Evolutionary conservation across 2,329 filamentous ascomycete genomes (phyloP).

Genomic region (Truncatella angustata): DNA sequence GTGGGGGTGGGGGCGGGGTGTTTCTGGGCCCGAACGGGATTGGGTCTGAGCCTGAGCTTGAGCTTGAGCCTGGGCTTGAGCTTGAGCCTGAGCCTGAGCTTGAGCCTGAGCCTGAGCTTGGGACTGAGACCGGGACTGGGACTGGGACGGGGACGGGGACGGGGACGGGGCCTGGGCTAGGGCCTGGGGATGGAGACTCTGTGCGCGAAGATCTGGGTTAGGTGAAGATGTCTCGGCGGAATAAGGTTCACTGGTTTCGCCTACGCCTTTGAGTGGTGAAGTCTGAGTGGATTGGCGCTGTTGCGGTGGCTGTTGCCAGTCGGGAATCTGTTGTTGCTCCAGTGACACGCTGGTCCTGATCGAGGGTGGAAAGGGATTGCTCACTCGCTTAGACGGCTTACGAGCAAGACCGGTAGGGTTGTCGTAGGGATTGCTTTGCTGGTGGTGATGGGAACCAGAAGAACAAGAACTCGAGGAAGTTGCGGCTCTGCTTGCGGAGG

Average conservation of each 20-base stretch:
- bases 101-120: too few relatives aligned
- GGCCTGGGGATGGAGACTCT: constrained; percentile 36
- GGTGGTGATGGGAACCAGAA: constrained; percentile 18
- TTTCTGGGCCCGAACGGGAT: constrained; percentile 8
- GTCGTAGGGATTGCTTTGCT: constrained; percentile 40
- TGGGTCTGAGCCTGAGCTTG: constrained; percentile 33
- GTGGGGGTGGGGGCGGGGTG: constrained; percentile 15
- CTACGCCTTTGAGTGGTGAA: constrained; percentile 45
- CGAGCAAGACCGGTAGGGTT: constrained; percentile 48
- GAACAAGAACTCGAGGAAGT: constrained; percentile 38
- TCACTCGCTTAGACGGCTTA: constrained; percentile 57
- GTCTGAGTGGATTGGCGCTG: constrained; percentile 30
- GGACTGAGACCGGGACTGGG: constrained; percentile 31
- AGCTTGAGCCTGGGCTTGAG: constrained; percentile 31
- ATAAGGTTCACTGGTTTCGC: constrained; percentile 37
- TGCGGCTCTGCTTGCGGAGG: neutral
- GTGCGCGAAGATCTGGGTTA: constrained; percentile 37
- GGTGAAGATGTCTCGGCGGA: constrained; percentile 29
- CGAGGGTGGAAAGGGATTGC: constrained; percentile 41
- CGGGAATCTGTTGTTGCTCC: constrained; percentile 16
- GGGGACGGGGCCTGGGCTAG: too few relatives aligned
- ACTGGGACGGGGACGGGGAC: too few relatives aligned
- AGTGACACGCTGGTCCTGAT: constrained; percentile 36
- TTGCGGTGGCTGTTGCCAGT: constrained; percentile 18
- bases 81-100: too few relatives aligned